Evolutionary conservation across 495 filamentous ascomycete genomes (phyloP), one percentile per base, ranked within the genome.

Genomic region (Aspergillus sclerotioniger): DNA sequence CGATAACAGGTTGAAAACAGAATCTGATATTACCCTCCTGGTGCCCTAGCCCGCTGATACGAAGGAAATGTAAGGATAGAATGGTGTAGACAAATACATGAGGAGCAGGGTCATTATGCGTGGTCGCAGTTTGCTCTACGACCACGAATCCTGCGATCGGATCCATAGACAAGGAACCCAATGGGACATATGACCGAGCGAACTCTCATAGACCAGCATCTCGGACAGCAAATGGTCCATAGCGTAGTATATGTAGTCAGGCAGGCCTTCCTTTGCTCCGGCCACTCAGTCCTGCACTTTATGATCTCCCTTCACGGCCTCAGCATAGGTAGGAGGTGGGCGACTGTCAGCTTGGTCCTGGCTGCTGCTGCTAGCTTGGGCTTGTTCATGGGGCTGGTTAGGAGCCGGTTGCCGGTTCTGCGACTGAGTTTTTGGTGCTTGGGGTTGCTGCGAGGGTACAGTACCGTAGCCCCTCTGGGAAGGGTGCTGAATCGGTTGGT

Each of bases 301-400:
- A 68, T 96, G 67, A 68, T 96, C 92, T 12, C 91, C 92, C 69
- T 84, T 86, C 35, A 95, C 87, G 35, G 90, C 91, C 75, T 94
- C 89, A 44, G 87, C 86, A 75, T 95, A 95, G 20, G 87, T 90
- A 32, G 91, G 91, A 47, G 90, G 90, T 19, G 80, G 75, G 15
- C 64, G 70, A 43, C 69, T 57, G 47, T 65, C 72, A 21, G 66
- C 59, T 20, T 70, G 64, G 25, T 55, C 68, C 53, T 70, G 66
- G 43, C 71, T 72, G 51, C 72, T 76, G 45, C 61, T 71, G 21
- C 65, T 69, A n/a, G 51, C 61, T 48, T 44, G 29, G 53, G 39
- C 41, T 16, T 67, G 59, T 50, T 63, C 65, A 44, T 57, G 61
- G 55, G 54, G 70, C 49, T 60, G 68, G 58, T 62, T 63, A 57